A percentile compares a stretch with the other conserved stretches of the same genome.
Conservation (phyloP, 2,329 filamentous ascomycete species). For the Fusarium napiforme region DNA sequence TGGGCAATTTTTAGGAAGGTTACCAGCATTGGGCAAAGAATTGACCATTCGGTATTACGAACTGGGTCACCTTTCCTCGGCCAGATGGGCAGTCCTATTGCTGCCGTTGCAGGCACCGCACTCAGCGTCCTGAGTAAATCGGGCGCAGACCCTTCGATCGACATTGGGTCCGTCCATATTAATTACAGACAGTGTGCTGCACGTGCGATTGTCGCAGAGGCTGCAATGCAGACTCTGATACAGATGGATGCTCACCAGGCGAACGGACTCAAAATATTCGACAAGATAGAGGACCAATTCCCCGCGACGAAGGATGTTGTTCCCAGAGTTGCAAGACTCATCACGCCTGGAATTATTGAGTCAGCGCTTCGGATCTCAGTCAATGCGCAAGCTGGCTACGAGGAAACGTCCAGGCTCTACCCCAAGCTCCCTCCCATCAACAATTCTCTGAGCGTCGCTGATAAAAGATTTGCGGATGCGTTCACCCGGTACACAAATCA, state of each 20-base stretch:
- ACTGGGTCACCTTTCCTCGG: neutral
- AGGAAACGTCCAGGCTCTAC: accelerated
- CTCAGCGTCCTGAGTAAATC: neutral
- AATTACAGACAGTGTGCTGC: neutral
- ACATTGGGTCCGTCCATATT: accelerated
- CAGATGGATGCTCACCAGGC: neutral
- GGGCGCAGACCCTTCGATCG: neutral
- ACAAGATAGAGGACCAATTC: neutral
- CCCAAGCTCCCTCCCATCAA: accelerated
- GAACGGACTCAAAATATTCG: neutral
- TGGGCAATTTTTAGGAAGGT: neutral
- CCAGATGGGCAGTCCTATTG: neutral
- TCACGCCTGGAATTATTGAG: accelerated
- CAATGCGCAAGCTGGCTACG: neutral
- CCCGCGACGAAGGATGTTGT: accelerated
- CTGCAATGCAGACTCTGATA: neutral
- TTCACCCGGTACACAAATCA: neutral
- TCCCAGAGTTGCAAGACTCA: neutral
- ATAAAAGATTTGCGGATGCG: neutral
- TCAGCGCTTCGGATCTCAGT: neutral
- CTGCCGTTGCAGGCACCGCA: neutral
- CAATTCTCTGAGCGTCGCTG: accelerated
- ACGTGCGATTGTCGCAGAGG: neutral
- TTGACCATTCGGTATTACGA: neutral
- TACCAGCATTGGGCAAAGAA: neutral